Conservation (phyloP, 192 early-diverging fungal genomes). For the Coemansia sp. region DNA sequence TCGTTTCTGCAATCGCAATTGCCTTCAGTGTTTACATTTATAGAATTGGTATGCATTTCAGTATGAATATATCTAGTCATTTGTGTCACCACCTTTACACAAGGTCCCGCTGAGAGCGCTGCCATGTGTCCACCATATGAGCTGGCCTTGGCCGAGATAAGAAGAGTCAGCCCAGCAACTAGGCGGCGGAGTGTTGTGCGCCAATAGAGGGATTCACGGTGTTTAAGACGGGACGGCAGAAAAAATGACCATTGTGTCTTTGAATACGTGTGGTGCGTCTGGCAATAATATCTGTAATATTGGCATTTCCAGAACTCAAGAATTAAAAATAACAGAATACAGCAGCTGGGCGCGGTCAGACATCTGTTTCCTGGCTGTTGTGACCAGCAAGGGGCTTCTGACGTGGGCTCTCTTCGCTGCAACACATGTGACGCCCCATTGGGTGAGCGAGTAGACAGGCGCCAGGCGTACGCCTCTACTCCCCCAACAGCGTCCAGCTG, state of each 20-base stretch:
- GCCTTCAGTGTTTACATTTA: not conserved
- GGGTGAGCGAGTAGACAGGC: not conserved
- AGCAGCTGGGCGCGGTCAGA: not conserved
- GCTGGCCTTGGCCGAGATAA: not conserved
- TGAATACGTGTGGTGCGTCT: not conserved
- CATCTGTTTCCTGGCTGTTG: not conserved
- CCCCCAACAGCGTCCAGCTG: not conserved
- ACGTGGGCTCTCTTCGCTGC: not conserved
- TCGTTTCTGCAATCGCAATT: not conserved
- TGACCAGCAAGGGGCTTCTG: constrained; percentile 5
- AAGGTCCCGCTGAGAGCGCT: not conserved
- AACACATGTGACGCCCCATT: not conserved
- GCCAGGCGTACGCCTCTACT: not conserved
- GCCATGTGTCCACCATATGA: not conserved
- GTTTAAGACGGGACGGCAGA: not conserved
- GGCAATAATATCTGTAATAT: not conserved
- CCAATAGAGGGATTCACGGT: not conserved
- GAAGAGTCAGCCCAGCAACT: not conserved
- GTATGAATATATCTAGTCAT: not conserved
- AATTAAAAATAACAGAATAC: not conserved
- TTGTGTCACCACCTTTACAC: not conserved
- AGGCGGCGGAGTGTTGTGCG: not conserved
- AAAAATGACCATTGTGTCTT: not conserved
- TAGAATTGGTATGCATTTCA: not conserved
- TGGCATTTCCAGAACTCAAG: not conserved